Evolutionary conservation across 306 rosid genomes (phyloP).

Genomic region (Cicer yamashitae): DNA sequence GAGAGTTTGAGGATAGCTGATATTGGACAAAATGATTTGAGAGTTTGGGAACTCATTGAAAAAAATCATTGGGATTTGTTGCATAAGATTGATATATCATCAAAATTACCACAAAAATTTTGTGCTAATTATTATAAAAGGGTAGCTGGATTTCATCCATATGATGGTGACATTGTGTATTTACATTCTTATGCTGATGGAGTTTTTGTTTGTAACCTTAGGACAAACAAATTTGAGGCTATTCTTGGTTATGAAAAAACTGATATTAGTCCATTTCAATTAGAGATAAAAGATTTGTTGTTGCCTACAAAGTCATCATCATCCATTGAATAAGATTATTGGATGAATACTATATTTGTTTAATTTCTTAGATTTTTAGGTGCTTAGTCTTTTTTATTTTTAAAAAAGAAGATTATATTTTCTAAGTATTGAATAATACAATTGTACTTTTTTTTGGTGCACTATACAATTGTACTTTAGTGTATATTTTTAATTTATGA

Average conservation of each 20-base stretch:
- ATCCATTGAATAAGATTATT: neutral
- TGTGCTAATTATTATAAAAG: constrained; percentile 34
- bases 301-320: neutral
- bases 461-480: neutral
- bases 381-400: neutral
- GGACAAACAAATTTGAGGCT: neutral
- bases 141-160: constrained; percentile 42
- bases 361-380: neutral
- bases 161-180: constrained; percentile 43
- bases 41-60: constrained; percentile 23
- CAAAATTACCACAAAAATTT: neutral
- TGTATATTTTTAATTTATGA: neutral
- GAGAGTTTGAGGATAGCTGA: constrained; percentile 36
- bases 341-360: neutral
- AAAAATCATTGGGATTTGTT: constrained; percentile 15
- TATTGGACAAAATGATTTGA: constrained; percentile 26
- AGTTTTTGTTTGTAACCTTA: constrained; percentile 16
- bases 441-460: neutral
- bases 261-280: constrained; percentile 39
- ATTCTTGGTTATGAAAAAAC: constrained; percentile 40
- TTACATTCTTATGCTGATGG: constrained; percentile 43
- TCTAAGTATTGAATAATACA: neutral
- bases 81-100: neutral
- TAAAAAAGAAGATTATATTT: neutral
- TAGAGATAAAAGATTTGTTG: constrained; percentile 6